Conservation (phyloP, 495 filamentous ascomycete genomes). For the Bacidia gigantensis region DNA sequence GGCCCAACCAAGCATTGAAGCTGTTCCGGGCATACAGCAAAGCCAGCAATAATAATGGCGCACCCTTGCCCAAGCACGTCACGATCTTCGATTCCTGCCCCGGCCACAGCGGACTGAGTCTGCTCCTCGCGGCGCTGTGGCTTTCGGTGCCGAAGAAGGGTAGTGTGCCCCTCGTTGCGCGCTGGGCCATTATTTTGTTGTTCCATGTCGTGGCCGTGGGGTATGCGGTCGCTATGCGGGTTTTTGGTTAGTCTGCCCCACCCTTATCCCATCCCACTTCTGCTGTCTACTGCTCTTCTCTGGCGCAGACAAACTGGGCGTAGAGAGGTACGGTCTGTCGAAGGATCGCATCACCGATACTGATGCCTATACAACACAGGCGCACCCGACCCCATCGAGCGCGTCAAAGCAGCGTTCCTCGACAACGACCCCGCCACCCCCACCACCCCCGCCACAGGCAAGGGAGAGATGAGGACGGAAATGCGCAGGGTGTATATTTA, state of each 20-base stretch:
- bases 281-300: too few species aligned
- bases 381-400: slow-evolving; percentile 7
- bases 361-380: too few species aligned
- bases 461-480: slow-evolving; percentile 1
- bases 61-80: slow-evolving; percentile 9
- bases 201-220: neutral
- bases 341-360: too few species aligned
- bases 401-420: slow-evolving; percentile 7
- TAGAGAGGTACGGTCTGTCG: too few species aligned
- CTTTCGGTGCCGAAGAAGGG: slow-evolving; percentile 8
- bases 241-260: too few species aligned
- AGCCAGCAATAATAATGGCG: neutral
- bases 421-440: neutral
- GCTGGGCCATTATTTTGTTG: neutral
- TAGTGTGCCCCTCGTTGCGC: neutral
- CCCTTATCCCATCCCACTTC: too few species aligned
- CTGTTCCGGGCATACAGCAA: slow-evolving; percentile 10
- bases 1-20: slow-evolving; percentile 2
- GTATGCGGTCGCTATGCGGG: too few species aligned
- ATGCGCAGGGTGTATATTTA: slow-evolving; percentile 12
- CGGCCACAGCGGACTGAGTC: slow-evolving; percentile 7
- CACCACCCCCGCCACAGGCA: too few species aligned
- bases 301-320: too few species aligned
- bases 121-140: slow-evolving; percentile 9
- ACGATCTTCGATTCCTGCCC: slow-evolving; percentile 19